Evolutionary conservation across 176 grass and related monocot genomes (phyloP).

Genomic region (Themeda triandra): DNA sequence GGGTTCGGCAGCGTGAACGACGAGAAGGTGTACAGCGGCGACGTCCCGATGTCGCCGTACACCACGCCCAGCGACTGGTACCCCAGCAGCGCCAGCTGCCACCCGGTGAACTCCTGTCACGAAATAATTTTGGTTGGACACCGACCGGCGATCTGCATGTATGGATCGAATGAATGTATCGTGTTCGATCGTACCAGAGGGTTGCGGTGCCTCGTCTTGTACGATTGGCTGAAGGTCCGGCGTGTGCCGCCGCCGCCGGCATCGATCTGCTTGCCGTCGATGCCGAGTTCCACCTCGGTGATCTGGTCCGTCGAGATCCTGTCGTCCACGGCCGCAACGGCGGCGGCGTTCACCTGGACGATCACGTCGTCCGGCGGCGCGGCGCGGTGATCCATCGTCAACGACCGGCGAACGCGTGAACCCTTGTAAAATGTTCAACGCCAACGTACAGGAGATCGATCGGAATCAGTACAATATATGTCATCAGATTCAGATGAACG

Average conservation of each 20-base stretch:
- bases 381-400: constrained; percentile 20
- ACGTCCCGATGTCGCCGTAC: constrained; percentile 77
- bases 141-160: neutral
- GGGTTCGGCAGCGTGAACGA: constrained; percentile 48
- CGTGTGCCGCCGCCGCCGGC: neutral
- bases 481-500: no score
- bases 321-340: constrained; percentile 34
- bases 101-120: constrained; percentile 35
- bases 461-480: no score
- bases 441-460: no score
- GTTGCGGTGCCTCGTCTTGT: constrained; percentile 45
- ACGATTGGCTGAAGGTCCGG: constrained; percentile 40
- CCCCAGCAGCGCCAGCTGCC: constrained; percentile 44
- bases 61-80: constrained; percentile 82
- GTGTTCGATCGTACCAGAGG: constrained; percentile 22
- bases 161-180: no score
- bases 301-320: constrained; percentile 1
- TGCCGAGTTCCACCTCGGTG: neutral
- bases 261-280: neutral
- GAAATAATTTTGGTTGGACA: neutral
- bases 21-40: constrained; percentile 77
- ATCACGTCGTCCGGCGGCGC: constrained; percentile 20
- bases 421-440: no score
- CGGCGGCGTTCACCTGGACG: constrained; percentile 15
- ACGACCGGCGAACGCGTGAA: no score